Percentiles rank a stretch among this genome's conserved stretches.
Evolutionary conservation across 1,284 basidiomycete genomes (phyloP).

Genomic region (Quambalaria eucalypti): DNA sequence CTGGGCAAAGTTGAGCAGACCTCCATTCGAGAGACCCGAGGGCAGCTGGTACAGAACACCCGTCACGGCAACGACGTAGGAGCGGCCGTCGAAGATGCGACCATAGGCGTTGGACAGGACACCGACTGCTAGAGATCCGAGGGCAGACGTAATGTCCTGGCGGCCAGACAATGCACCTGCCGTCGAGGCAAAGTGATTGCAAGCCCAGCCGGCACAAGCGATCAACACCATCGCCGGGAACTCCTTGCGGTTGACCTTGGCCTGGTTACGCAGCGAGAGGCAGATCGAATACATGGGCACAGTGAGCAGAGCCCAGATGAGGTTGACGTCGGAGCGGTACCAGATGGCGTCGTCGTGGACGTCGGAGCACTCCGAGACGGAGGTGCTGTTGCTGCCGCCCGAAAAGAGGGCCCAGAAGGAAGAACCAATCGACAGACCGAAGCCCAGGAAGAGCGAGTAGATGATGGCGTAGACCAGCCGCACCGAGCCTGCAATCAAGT

Average conservation of each 20-base stretch:
- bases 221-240: slow-evolving; percentile 60
- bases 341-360: slow-evolving; percentile 20
- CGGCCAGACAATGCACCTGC: slow-evolving; percentile 15
- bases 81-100: slow-evolving; percentile 66
- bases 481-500: slow-evolving; percentile 54
- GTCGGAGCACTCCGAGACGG: slow-evolving; percentile 11
- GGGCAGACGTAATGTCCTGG: slow-evolving; percentile 46
- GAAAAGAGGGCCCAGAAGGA: slow-evolving; percentile 36
- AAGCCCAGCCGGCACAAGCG: slow-evolving; percentile 64
- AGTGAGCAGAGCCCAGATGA: slow-evolving; percentile 56
- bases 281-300: slow-evolving; percentile 69
- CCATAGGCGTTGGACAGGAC: slow-evolving; percentile 74
- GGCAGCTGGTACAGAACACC: slow-evolving; percentile 81
- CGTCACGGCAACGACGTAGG: slow-evolving; percentile 57
- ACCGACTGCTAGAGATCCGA: slow-evolving; percentile 70
- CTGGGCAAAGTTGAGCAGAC: slow-evolving; percentile 63
- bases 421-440: slow-evolving; percentile 31
- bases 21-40: slow-evolving; percentile 66
- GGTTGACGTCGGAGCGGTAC: slow-evolving; percentile 50
- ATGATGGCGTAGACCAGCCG: slow-evolving; percentile 72
- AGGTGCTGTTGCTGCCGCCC: slow-evolving; percentile 8
- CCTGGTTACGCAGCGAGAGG: slow-evolving; percentile 68
- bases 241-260: slow-evolving; percentile 61
- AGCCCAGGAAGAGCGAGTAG: slow-evolving; percentile 53
- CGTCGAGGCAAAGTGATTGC: slow-evolving; percentile 22